Conservation (phyloP, 164 flowering plant species). For the Magnolia officinalis region DNA sequence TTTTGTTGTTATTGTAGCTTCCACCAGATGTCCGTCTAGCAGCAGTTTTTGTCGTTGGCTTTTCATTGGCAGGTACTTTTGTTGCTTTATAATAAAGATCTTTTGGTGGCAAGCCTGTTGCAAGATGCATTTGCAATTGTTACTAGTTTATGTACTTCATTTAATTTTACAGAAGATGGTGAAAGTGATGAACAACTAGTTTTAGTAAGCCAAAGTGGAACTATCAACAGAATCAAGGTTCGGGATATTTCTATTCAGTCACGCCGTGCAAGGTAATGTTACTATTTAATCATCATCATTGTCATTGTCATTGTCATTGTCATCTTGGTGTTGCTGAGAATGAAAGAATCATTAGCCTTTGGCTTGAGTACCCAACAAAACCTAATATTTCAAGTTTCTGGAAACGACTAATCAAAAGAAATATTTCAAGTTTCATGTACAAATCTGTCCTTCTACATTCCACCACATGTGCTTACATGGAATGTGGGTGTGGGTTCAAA, state of each 20-base stretch:
- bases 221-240: constrained; percentile 91
- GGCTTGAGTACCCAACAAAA: too few relatives aligned
- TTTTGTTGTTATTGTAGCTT: constrained; percentile 37
- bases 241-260: constrained; percentile 89
- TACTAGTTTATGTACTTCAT: constrained; percentile 2
- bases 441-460: too few relatives aligned
- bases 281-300: too few relatives aligned
- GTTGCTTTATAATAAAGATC: not conserved
- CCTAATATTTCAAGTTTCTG: too few relatives aligned
- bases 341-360: too few relatives aligned
- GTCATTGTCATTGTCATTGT: not conserved
- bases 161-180: constrained; percentile 59
- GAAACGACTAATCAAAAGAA: too few relatives aligned
- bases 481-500: too few relatives aligned
- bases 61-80: constrained; percentile 55
- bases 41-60: constrained; percentile 87
- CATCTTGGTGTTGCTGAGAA: too few relatives aligned
- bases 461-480: too few relatives aligned
- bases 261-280: constrained; percentile 72
- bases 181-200: constrained; percentile 96
- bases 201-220: constrained; percentile 94
- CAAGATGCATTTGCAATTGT: not conserved
- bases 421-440: too few relatives aligned
- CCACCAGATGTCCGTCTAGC: constrained; percentile 65
- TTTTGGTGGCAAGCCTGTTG: not conserved